Conservation (phyloP, 2,329 filamentous ascomycete species). For the Talaromyces sp. region DNA sequence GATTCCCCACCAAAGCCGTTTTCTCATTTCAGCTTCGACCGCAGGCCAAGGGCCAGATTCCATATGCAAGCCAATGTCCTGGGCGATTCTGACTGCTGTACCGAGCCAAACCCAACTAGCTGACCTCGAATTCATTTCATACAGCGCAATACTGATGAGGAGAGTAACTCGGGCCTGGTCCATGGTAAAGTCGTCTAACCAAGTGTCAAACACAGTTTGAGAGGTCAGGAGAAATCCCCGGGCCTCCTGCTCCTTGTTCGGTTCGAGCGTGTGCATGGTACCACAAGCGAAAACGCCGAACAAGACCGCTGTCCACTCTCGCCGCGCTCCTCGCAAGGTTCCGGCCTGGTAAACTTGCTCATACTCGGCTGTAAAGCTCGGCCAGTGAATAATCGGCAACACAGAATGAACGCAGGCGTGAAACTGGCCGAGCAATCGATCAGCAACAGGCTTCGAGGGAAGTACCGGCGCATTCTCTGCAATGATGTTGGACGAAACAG, state of each 20-base stretch:
- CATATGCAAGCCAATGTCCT: conserved; percentile 74
- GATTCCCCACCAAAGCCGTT: conserved; percentile 87
- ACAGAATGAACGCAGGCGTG: conserved; percentile 70
- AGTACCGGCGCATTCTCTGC: conserved; percentile 57
- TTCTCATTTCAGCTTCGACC: conserved; percentile 78
- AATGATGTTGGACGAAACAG: conserved; percentile 43
- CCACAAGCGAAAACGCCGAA: conserved; percentile 81
- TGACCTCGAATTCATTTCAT: conserved; percentile 80
- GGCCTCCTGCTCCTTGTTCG: conserved; percentile 53
- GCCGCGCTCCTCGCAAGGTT: conserved; percentile 54
- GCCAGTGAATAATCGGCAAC: conserved; percentile 84
- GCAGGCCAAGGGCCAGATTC: conserved; percentile 68
- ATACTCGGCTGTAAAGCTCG: conserved; percentile 68
- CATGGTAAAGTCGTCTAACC: conserved; percentile 70
- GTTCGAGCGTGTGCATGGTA: conserved; percentile 61
- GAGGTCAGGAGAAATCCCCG: conserved; percentile 66
- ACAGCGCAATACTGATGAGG: conserved; percentile 70
- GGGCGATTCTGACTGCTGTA: conserved; percentile 69
- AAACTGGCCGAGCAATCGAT: conserved; percentile 70
- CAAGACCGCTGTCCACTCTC: conserved; percentile 72
- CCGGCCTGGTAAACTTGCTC: conserved; percentile 68
- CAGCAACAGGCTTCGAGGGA: conserved; percentile 63
- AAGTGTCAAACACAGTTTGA: conserved; percentile 67
- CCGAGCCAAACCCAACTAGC: conserved; percentile 83
- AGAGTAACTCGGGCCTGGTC: conserved; percentile 69